These are phyloP conservation scores for Trichosporon coremiiforme DNA, from an alignment of 1,284 basidiomycete genomes.

Conservation along the genomic window DNA sequence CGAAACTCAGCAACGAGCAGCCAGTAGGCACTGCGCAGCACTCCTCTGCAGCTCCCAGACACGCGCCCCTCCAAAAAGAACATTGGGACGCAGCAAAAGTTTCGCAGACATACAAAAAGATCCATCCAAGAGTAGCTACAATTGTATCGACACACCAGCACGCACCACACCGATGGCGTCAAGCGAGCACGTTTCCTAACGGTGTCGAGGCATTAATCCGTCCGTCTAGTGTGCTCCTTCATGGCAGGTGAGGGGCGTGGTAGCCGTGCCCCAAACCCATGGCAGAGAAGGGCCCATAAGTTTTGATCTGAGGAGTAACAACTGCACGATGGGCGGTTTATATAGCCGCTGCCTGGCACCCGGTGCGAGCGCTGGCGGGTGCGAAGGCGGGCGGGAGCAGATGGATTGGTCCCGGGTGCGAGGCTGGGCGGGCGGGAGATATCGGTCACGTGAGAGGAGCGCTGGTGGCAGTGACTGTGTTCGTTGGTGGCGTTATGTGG, in stretches of 20 bases:
- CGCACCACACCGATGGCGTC: conserved; percentile 32
- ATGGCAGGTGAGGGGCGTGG: conserved; percentile 26
- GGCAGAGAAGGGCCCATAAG: conserved; percentile 45
- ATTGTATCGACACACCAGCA: conserved; percentile 53
- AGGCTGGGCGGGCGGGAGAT: neutral
- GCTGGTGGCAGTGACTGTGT: too few relatives aligned
- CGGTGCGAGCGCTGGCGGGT: neutral
- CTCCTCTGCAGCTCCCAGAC: too few relatives aligned
- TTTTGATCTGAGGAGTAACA: conserved; percentile 38
- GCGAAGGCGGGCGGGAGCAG: neutral
- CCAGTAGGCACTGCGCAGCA: neutral
- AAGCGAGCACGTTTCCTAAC: conserved; percentile 48
- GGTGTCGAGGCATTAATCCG: conserved; percentile 56
- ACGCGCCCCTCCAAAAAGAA: neutral
- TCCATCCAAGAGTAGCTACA: conserved; percentile 13
- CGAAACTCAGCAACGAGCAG: neutral
- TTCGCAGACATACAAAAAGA: neutral
- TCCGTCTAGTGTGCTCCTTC: conserved; percentile 51
- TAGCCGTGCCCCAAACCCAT: conserved; percentile 24
- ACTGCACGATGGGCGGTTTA: neutral
- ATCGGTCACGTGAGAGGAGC: too few relatives aligned
- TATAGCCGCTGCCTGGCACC: neutral
- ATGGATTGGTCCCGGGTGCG: conserved; percentile 14
- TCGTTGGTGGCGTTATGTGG: too few relatives aligned
- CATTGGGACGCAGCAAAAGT: neutral